Conservation (phyloP, 148 eudicot species). For the Nyssa sinensis region DNA sequence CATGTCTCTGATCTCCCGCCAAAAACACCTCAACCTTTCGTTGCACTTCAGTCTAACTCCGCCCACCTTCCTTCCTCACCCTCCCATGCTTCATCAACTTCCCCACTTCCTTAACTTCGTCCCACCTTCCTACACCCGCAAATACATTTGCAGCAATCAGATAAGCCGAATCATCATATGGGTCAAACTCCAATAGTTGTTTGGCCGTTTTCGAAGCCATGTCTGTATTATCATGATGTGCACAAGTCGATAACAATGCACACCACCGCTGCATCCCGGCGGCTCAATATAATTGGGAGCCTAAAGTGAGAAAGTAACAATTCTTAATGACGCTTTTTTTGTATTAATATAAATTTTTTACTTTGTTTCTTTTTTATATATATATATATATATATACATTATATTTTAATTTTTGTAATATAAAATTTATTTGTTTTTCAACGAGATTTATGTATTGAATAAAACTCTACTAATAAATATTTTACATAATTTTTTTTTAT, state of each 20-base stretch:
- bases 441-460: no score
- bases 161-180: constrained; percentile 65
- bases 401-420: no score
- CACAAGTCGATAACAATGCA: constrained; percentile 50
- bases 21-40: constrained; percentile 59
- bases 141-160: constrained; percentile 61
- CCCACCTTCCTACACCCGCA: constrained; percentile 50
- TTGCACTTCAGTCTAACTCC: constrained; percentile 68
- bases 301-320: no score
- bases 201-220: constrained; percentile 52
- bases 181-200: constrained; percentile 48
- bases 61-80: constrained; percentile 60
- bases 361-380: no score
- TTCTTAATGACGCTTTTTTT: no score
- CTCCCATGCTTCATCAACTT: constrained; percentile 55
- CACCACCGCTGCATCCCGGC: constrained; percentile 71
- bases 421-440: no score
- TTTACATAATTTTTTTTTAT: no score
- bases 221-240: constrained; percentile 40
- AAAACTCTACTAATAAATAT: no score
- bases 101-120: constrained; percentile 53
- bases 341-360: no score
- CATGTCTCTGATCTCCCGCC: constrained; percentile 54
- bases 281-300: no score
- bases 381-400: no score